phyloP scores from a whole-genome alignment of 1,284 basidiomycete species.

The Paramarasmius palmivorus region DNA sequence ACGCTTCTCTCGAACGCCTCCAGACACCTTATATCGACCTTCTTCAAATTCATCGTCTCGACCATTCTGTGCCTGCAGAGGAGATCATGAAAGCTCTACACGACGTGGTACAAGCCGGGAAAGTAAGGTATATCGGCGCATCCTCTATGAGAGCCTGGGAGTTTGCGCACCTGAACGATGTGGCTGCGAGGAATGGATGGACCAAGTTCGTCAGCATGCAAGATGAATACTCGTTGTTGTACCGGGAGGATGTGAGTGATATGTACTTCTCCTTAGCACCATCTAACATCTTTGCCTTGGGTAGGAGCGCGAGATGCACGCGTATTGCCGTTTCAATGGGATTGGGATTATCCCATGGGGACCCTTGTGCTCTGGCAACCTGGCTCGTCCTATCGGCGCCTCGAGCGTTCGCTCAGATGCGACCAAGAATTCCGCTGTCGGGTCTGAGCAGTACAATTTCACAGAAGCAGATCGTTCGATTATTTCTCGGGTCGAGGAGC shows the following conservation, averaged over 20 bases:
- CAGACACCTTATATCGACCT: constrained; percentile 47
- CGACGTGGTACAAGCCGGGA: constrained; percentile 41
- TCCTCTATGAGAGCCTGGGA: constrained; percentile 44
- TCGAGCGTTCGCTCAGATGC: constrained; percentile 8
- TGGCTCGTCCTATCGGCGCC: constrained; percentile 16
- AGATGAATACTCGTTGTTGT: constrained; percentile 36
- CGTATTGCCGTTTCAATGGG: constrained; percentile 27
- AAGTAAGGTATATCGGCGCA: constrained; percentile 44
- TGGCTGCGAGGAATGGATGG: constrained; percentile 31
- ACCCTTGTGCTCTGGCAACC: constrained; percentile 13
- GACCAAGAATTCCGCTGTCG: constrained; percentile 2
- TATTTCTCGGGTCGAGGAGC: constrained; percentile 28
- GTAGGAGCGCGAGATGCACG: constrained; percentile 14
- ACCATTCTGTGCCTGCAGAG: constrained; percentile 31
- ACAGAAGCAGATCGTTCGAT: constrained; percentile 21
- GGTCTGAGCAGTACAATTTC: constrained; percentile 4
- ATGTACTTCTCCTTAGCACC: neutral
- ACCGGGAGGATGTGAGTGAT: constrained; percentile 35
- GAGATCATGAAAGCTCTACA: constrained; percentile 49
- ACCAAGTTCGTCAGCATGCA: constrained; percentile 39
- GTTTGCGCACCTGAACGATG: constrained; percentile 39
- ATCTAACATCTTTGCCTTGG: too few relatives aligned
- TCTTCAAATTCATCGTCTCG: constrained; percentile 44
- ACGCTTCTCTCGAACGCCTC: constrained; percentile 42
- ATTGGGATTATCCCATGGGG: constrained; percentile 19